These are phyloP conservation scores for Picochlorum sp. DNA, from an alignment of 139 green algal species.

Conservation along the genomic window DNA sequence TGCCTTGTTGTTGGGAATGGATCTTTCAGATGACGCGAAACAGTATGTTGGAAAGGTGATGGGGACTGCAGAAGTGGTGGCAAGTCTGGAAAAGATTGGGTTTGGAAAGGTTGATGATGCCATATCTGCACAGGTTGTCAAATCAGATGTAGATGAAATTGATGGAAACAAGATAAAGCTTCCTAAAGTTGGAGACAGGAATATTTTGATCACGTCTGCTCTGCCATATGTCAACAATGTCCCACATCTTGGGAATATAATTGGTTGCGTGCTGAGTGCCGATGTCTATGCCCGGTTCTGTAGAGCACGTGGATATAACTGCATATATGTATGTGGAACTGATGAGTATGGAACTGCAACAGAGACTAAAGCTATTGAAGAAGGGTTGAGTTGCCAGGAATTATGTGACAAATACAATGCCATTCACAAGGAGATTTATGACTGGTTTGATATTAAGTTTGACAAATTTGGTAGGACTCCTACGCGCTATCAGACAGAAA, in stretches of 20 bases:
- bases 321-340: constrained; percentile 92
- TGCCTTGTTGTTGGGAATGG: constrained; percentile 3
- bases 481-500: constrained; percentile 64
- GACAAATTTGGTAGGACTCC: constrained; percentile 93
- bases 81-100: constrained; percentile 4
- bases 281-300: constrained; percentile 90
- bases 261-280: constrained; percentile 89
- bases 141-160: constrained; percentile 29
- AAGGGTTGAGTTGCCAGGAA: constrained; percentile 76
- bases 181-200: constrained; percentile 43
- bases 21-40: background rate
- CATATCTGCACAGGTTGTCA: constrained; percentile 5
- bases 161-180: constrained; percentile 32
- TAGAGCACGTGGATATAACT: constrained; percentile 77
- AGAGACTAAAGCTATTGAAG: constrained; percentile 96
- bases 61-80: background rate
- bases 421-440: constrained; percentile 87
- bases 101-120: constrained; percentile 5
- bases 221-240: constrained; percentile 99
- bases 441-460: constrained; percentile 94
- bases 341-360: constrained; percentile 98
- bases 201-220: constrained; percentile 81
- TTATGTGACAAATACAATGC: constrained; percentile 99
- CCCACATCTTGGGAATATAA: constrained; percentile 98
- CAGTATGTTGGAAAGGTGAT: constrained; percentile 3